Conservation (phyloP, 495 filamentous ascomycete species). For the Penicillium soppii region DNA sequence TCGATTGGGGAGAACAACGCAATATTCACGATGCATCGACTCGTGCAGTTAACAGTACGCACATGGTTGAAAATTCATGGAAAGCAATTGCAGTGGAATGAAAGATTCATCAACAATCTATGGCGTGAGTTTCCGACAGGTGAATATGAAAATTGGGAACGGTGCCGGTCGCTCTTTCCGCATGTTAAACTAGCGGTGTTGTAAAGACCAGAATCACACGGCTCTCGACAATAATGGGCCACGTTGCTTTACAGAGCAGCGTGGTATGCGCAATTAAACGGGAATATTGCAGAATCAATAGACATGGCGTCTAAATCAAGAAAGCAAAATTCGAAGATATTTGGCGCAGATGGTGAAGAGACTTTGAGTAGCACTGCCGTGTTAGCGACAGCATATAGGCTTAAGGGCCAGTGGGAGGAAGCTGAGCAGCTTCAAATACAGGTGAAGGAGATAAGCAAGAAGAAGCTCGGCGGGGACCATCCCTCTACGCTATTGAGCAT, state of each 20-base stretch:
- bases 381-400: slow-evolving; percentile 19
- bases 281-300: background rate
- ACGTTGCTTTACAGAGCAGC: background rate
- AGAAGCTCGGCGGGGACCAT: background rate
- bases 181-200: background rate
- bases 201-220: background rate
- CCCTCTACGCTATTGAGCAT: background rate
- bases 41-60: background rate
- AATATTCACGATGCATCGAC: background rate
- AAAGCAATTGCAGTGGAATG: slow-evolving; percentile 27
- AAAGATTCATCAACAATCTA: background rate
- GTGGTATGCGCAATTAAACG: background rate
- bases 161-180: background rate
- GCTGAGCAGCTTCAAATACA: slow-evolving; percentile 10
- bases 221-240: background rate
- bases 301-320: background rate
- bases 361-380: slow-evolving; percentile 11
- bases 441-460: background rate
- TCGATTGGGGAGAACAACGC: background rate
- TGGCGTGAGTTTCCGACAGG: background rate
- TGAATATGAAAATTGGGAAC: slow-evolving; percentile 4
- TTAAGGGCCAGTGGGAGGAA: slow-evolving; percentile 25
- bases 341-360: slow-evolving; percentile 14
- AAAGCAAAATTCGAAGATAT: background rate
- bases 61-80: slow-evolving; percentile 6